Evolutionary conservation across 2,329 filamentous ascomycete genomes (phyloP).

Genomic region (Beauveria varroae): DNA sequence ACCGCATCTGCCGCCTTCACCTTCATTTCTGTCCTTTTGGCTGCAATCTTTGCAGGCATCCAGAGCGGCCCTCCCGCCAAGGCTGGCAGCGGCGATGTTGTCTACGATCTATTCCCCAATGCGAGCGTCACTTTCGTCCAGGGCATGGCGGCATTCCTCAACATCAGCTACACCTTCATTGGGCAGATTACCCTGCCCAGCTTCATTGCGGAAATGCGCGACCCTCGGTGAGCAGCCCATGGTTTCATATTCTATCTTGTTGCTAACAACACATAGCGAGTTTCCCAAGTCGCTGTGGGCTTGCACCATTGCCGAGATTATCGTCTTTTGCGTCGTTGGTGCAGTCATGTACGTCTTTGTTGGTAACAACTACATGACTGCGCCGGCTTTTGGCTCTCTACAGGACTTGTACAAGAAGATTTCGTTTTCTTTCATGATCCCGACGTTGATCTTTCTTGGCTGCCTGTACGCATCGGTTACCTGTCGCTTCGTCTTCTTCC

Average conservation of each 20-base stretch:
- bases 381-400: slow-evolving; percentile 81
- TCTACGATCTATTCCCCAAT: slow-evolving; percentile 60
- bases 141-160: slow-evolving; percentile 83
- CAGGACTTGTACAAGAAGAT: slow-evolving; percentile 77
- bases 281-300: slow-evolving; percentile 91
- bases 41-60: slow-evolving; percentile 72
- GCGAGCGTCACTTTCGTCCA: slow-evolving; percentile 70
- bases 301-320: slow-evolving; percentile 79
- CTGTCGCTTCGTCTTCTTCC: slow-evolving; percentile 87
- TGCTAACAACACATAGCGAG: slow-evolving; percentile 52
- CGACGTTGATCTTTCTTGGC: slow-evolving; percentile 85
- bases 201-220: slow-evolving; percentile 91
- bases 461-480: slow-evolving; percentile 87
- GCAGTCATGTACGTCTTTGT: slow-evolving; percentile 78
- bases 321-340: slow-evolving; percentile 79
- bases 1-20: slow-evolving; percentile 79
- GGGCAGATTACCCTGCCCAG: slow-evolving; percentile 89
- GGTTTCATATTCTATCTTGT: slow-evolving; percentile 5
- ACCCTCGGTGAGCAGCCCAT: slow-evolving; percentile 35
- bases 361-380: slow-evolving; percentile 73
- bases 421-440: slow-evolving; percentile 91
- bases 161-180: slow-evolving; percentile 95
- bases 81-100: slow-evolving; percentile 48
- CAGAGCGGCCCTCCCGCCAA: slow-evolving; percentile 55
- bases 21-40: slow-evolving; percentile 79